These are phyloP conservation scores for Alternaria metachromatica DNA, from an alignment of 2,329 filamentous ascomycete species.

Conservation along the genomic window DNA sequence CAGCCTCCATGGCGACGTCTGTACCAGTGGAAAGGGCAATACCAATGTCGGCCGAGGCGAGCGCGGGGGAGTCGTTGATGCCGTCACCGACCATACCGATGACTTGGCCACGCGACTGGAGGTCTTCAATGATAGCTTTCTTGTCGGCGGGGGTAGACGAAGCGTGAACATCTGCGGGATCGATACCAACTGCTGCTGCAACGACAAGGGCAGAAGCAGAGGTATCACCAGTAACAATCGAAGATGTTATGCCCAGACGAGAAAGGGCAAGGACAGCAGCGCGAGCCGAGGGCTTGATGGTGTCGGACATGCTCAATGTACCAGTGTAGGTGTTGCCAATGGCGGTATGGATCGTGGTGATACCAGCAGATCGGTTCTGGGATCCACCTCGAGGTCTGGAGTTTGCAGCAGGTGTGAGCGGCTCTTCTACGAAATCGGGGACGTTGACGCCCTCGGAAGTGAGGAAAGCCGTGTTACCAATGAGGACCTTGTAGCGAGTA, in stretches of 20 bases:
- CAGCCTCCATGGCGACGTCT: slow-evolving; percentile 97
- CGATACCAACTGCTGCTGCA: slow-evolving; percentile 81
- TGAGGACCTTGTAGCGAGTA: slow-evolving; percentile 76
- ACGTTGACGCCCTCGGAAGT: slow-evolving; percentile 72
- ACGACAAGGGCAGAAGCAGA: slow-evolving; percentile 83
- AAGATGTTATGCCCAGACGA: slow-evolving; percentile 83
- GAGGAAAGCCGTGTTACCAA: slow-evolving; percentile 84
- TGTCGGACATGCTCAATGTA: slow-evolving; percentile 83
- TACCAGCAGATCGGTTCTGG: slow-evolving; percentile 63
- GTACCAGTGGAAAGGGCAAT: slow-evolving; percentile 93
- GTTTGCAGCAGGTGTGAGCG: slow-evolving; percentile 49
- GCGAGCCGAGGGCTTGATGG: slow-evolving; percentile 84
- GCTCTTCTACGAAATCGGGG: slow-evolving; percentile 61
- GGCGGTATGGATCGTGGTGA: slow-evolving; percentile 89
- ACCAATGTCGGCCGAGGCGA: slow-evolving; percentile 90
- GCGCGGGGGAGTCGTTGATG: slow-evolving; percentile 96
- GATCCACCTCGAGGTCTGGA: slow-evolving; percentile 45
- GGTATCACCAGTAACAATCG: slow-evolving; percentile 94
- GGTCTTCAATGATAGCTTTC: slow-evolving; percentile 78
- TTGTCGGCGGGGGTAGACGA: slow-evolving; percentile 93
- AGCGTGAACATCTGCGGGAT: slow-evolving; percentile 76
- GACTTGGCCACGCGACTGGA: slow-evolving; percentile 75
- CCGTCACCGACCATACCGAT: slow-evolving; percentile 97
- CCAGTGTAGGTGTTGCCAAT: slow-evolving; percentile 84
- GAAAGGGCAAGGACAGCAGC: slow-evolving; percentile 82